phyloP scores from a whole-genome alignment of 2,329 filamentous ascomycete species.

The Talaromyces sp. region DNA sequence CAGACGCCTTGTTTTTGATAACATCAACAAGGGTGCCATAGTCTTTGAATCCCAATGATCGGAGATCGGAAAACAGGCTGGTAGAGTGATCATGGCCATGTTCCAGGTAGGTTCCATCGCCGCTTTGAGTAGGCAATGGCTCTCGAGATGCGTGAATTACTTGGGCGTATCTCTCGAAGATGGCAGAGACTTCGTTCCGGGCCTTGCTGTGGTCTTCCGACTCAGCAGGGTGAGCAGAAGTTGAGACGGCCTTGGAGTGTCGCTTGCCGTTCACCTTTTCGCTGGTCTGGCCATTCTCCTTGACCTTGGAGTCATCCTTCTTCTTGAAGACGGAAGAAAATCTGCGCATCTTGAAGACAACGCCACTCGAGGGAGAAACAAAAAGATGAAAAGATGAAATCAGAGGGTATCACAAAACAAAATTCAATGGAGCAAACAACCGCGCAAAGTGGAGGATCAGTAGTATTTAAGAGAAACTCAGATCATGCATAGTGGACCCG shows the following conservation, averaged over 20 bases:
- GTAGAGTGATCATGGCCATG: conserved; percentile 48
- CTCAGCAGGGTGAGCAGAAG: conserved; percentile 23
- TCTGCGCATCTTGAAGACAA: conserved; percentile 32
- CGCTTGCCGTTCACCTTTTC: conserved; percentile 28
- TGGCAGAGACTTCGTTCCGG: conserved; percentile 40
- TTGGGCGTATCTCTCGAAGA: conserved; percentile 48
- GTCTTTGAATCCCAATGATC: conserved; percentile 57
- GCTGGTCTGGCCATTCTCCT: conserved; percentile 27
- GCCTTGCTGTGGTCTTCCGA: conserved; percentile 34
- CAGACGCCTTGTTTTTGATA: conserved; percentile 62
- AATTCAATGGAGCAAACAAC: not conserved
- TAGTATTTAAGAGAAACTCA: conserved; percentile 24
- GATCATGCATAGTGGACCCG: conserved; percentile 8
- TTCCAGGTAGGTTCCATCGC: conserved; percentile 60
- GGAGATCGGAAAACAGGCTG: conserved; percentile 58
- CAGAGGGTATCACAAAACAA: conserved; percentile 14
- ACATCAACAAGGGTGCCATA: conserved; percentile 62
- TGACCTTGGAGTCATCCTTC: conserved; percentile 37
- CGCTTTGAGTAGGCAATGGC: conserved; percentile 63
- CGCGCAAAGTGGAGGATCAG: conserved; percentile 15
- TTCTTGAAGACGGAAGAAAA: conserved; percentile 43
- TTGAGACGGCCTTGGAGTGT: conserved; percentile 33
- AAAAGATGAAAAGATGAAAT: conserved; percentile 12
- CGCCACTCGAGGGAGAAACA: not conserved
- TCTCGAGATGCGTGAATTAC: conserved; percentile 56